Evolutionary conservation across 2,329 filamentous ascomycete species (phyloP), one percentile per base, ranked within the genome.

Genomic region (Colletotrichum siamense): DNA sequence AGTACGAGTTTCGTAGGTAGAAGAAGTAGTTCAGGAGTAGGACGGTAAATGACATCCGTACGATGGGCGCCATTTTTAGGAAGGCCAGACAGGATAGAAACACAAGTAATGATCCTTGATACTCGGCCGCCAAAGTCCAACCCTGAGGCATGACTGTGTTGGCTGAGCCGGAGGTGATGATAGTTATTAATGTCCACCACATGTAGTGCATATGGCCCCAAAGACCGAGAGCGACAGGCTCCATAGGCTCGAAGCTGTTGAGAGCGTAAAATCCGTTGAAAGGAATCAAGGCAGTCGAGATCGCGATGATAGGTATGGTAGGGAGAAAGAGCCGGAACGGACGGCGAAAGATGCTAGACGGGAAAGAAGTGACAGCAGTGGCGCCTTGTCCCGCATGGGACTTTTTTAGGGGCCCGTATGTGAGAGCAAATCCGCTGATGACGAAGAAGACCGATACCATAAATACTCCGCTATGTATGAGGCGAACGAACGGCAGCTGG

Each of bases 371-470:
- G 69, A 83, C 83, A 62, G 85, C 84, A 10, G 82, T 81, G 16
- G 83, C 82, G 65, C 82, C 81, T 72, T 87, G 82, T 57, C 85
- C 82, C 10, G 82, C 79, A 70, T 85, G 86, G 12, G 88, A 83
- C 44, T 84, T 82, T 70, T 84, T 83, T 22, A 89, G 80, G 2
- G 88, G 85, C 76, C 87, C 87, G 77, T 85, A 84, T 8, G 87
- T 85, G n/a, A 90, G 83, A 5, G 86, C 88, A 76, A 87, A 89
- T 36, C 88, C 88, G 2, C 88, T 89, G 49, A 90, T 87, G 78
- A 89, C 85, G 80, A 89, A 89, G 80, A 90, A 89, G 63, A 90
- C 85, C 78, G 88, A 85, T 4, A 90, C 88, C 86, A 88, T 88
- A 6, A 87, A 86, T 18, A 85, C 83, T 18, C 87, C 87, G 16